Evolutionary conservation across 2,329 filamentous ascomycete genomes (phyloP).

Genomic region (Pseudopyrenochaeta lycopersici): DNA sequence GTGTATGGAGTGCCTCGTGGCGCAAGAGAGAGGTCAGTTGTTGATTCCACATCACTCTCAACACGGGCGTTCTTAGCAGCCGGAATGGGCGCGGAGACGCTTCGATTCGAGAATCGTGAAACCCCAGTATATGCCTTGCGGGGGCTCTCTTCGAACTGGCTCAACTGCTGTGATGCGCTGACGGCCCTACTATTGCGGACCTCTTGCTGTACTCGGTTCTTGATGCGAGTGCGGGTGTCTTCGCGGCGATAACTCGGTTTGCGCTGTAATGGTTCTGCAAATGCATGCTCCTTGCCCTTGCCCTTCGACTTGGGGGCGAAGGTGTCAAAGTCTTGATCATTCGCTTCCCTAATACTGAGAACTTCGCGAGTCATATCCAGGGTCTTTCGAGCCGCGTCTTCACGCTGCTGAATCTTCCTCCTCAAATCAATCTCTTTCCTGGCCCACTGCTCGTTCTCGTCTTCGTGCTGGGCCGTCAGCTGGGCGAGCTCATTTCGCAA

Average conservation of each 20-base stretch:
- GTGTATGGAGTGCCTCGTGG: slow-evolving; percentile 39
- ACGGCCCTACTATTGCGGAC: slow-evolving; percentile 41
- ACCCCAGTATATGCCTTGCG: slow-evolving; percentile 37
- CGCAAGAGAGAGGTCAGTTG: slow-evolving; percentile 51
- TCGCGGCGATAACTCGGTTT: slow-evolving; percentile 43
- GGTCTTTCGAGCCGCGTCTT: slow-evolving; percentile 34
- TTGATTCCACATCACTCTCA: slow-evolving; percentile 49
- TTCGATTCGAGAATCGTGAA: slow-evolving; percentile 32
- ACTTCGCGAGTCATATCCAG: slow-evolving; percentile 44
- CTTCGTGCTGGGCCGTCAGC: slow-evolving; percentile 44
- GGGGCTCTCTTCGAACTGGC: slow-evolving; percentile 27
- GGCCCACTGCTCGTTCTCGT: slow-evolving; percentile 44
- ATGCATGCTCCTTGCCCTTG: slow-evolving; percentile 28
- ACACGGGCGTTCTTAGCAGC: slow-evolving; percentile 29
- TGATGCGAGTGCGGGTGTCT: slow-evolving; percentile 43
- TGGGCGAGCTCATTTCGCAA: slow-evolving; percentile 50
- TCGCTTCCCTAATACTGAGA: slow-evolving; percentile 35
- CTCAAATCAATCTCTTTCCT: slow-evolving; percentile 43
- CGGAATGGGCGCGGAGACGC: slow-evolving; percentile 42
- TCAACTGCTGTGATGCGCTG: slow-evolving; percentile 26
- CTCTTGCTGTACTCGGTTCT: slow-evolving; percentile 44
- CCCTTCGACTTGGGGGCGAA: slow-evolving; percentile 17
- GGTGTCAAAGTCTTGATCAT: slow-evolving; percentile 22
- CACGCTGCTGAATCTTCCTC: slow-evolving; percentile 44
- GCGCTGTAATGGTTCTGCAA: slow-evolving; percentile 29